A percentile compares a stretch with the other conserved stretches of the same genome.
Evolutionary conservation across 2,329 filamentous ascomycete genomes (phyloP).

Genomic region (Neofusicoccum umdonicola): DNA sequence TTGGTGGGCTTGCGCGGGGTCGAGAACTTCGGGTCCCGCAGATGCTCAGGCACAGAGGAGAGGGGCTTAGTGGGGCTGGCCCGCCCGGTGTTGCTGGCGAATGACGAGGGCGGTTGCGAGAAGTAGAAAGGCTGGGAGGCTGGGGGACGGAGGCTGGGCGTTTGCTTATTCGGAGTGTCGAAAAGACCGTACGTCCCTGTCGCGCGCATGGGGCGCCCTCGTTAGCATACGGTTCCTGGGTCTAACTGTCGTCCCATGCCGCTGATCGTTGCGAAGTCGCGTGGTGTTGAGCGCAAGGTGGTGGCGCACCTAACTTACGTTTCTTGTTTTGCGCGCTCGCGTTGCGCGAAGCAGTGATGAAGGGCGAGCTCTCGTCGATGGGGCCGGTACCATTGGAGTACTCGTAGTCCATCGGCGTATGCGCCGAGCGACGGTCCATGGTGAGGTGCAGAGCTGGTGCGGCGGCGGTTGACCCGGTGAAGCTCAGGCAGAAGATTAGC

Average conservation of each 20-base stretch:
- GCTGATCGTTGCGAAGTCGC: slow-evolving; percentile 7
- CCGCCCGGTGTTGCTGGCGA: not conserved
- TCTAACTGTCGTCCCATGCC: slow-evolving; percentile 11
- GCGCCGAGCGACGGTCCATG: slow-evolving; percentile 13
- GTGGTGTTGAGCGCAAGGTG: slow-evolving; percentile 45
- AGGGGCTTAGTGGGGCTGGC: slow-evolving; percentile 26
- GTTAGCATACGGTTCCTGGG: not conserved
- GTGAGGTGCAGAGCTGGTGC: not conserved
- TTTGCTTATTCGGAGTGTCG: slow-evolving; percentile 19
- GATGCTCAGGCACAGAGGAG: slow-evolving; percentile 13
- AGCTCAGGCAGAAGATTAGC: not conserved
- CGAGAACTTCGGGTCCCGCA: slow-evolving; percentile 34
- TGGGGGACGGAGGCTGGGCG: slow-evolving; percentile 45
- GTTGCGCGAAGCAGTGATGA: slow-evolving; percentile 36
- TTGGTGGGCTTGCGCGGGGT: slow-evolving; percentile 37
- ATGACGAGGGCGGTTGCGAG: slow-evolving; percentile 26
- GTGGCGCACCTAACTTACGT: slow-evolving; percentile 36
- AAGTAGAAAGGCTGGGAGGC: slow-evolving; percentile 52
- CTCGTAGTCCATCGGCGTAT: slow-evolving; percentile 55
- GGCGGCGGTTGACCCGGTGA: slow-evolving; percentile 15
- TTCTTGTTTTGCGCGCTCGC: slow-evolving; percentile 33
- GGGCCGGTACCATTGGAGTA: slow-evolving; percentile 49
- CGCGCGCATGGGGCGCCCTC: slow-evolving; percentile 17
- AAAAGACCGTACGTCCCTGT: slow-evolving; percentile 27
- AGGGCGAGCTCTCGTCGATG: slow-evolving; percentile 48